Evolutionary conservation across 2,329 filamentous ascomycete species (phyloP), one percentile per base, ranked within the genome.

Genomic region (Knufia petricola): DNA sequence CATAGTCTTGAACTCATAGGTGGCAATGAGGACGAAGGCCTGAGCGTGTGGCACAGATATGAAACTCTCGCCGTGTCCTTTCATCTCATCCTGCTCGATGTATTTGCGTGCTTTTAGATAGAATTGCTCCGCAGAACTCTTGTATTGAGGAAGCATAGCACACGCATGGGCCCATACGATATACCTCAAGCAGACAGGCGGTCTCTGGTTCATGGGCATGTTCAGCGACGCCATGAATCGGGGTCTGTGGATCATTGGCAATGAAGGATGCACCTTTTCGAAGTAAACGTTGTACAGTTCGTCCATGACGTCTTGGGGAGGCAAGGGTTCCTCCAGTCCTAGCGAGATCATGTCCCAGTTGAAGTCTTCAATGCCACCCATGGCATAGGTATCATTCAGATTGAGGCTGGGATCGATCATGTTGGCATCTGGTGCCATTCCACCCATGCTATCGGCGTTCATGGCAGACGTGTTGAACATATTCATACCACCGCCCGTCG

Each of bases 1-100:
- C 86, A 96, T 95, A 76, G 86, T 85, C 68, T 90, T 95, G 72
- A 95, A 96, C 65, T 98, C 92, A 60, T 94, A 95, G 0, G 78
- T 81, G 4, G 82, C 79, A 41, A 94, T 74, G 17, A 96, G 70
- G 21, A 81, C 73, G 75, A 94, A 94, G 1, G 86, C 80, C 64
- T 98, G 92, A 44, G 84, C 85, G 64, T 95, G 87, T 13, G 84
- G 82, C 24, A 95, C 73, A 1, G 84, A 90, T 56, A 95, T 85
- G 63, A 94, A 85, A 56, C 82, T 77, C 65, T 96, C 90, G 46
- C 92, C 92, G 57, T 90, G 88, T 3, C 90, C 89, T 63, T 86
- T 92, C 72, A 95, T 82, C 64, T 94, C 88, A 62, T 95, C 89
- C 52, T 79, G 73, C 63, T 96, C 87, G 37, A 88, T 76, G 61